A percentile compares a stretch with the other conserved stretches of the same genome.
These are phyloP conservation scores for Polyplosphaeria fusca DNA, from an alignment of 495 filamentous ascomycete species.

Conservation along the genomic window DNA sequence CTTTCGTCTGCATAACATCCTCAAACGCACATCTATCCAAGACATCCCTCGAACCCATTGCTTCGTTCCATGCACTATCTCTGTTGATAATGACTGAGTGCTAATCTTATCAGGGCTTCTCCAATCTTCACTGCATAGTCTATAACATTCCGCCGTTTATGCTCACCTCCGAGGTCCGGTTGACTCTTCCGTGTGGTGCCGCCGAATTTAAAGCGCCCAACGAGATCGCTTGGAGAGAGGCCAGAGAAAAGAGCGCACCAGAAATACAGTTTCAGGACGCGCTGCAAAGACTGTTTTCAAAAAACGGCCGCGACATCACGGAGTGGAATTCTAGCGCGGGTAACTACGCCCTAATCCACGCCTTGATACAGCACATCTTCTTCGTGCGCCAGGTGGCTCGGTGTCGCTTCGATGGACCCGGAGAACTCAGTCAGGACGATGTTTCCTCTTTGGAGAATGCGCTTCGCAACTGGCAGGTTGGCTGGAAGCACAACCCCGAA, in stretches of 20 bases:
- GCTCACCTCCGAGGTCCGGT: slow-evolving; percentile 59
- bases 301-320: slow-evolving; percentile 48
- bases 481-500: slow-evolving; percentile 57
- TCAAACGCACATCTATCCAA: too few relatives aligned
- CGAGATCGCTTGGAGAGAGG: slow-evolving; percentile 45
- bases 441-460: slow-evolving; percentile 38
- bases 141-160: slow-evolving; percentile 58
- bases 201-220: slow-evolving; percentile 50
- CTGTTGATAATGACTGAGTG: too few relatives aligned
- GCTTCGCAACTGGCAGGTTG: slow-evolving; percentile 59
- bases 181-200: slow-evolving; percentile 57
- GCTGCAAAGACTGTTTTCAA: slow-evolving; percentile 48
- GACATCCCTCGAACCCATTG: too few relatives aligned
- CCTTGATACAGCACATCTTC: slow-evolving; percentile 67
- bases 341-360: slow-evolving; percentile 66
- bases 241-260: slow-evolving; percentile 49
- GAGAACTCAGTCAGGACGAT: slow-evolving; percentile 22
- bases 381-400: slow-evolving; percentile 47
- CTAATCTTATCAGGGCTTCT: too few relatives aligned
- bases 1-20: too few relatives aligned
- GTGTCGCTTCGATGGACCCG: slow-evolving; percentile 21
- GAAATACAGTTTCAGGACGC: slow-evolving; percentile 49
- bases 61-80: too few relatives aligned
- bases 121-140: slow-evolving; percentile 57
- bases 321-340: slow-evolving; percentile 54